phyloP scores from a whole-genome alignment of 805 yeast genomes.

The Nematodospora valgi region DNA sequence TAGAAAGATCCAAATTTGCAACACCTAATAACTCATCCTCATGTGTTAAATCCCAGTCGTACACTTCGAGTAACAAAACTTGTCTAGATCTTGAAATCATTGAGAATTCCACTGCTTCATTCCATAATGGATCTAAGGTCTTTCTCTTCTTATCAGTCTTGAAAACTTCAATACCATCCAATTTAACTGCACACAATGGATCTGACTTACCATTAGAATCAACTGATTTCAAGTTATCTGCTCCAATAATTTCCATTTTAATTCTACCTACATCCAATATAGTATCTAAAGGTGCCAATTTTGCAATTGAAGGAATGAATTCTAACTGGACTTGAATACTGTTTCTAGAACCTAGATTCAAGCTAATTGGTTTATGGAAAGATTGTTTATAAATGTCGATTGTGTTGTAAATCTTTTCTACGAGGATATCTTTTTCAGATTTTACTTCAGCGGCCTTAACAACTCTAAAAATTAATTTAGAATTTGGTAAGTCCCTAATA shows the following conservation, averaged over 20 bases:
- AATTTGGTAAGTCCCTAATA: constrained; percentile 67
- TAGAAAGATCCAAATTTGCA: constrained; percentile 46
- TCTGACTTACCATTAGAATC: constrained; percentile 78
- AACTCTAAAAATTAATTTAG: constrained; percentile 54
- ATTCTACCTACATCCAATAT: constrained; percentile 66
- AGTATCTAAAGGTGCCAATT: constrained; percentile 56
- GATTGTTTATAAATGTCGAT: constrained; percentile 52
- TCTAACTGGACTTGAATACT: constrained; percentile 49
- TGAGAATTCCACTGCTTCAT: constrained; percentile 59
- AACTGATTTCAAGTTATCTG: constrained; percentile 50
- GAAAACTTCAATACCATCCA: constrained; percentile 52
- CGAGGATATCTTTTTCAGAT: constrained; percentile 45
- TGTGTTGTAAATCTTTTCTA: constrained; percentile 50
- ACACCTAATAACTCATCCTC: constrained; percentile 59
- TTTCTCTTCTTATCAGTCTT: constrained; percentile 63
- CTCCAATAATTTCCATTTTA: constrained; percentile 55
- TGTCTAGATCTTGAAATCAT: constrained; percentile 61
- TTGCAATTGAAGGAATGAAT: constrained; percentile 55
- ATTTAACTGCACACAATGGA: constrained; percentile 54
- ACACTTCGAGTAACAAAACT: constrained; percentile 45
- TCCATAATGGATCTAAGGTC: constrained; percentile 73
- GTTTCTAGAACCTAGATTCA: constrained; percentile 41
- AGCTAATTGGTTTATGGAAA: constrained; percentile 41
- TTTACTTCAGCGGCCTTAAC: constrained; percentile 49
- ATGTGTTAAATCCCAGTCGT: constrained; percentile 81